Base-by-base conservation (phyloP, 148 eudicot genomes). In the Chenopodium album region DNA sequence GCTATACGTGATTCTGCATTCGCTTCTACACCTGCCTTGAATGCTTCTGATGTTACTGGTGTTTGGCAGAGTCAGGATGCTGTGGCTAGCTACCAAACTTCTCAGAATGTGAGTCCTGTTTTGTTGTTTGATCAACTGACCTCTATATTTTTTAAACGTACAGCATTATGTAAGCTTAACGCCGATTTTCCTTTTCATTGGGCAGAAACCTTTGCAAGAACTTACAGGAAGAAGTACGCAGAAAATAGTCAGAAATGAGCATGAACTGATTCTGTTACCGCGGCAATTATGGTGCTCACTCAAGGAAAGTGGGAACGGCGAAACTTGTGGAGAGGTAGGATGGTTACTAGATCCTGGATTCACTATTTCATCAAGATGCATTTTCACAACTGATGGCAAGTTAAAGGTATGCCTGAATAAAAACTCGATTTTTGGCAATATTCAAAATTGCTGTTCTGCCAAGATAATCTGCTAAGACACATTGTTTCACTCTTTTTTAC, bases 1-100 rank as follows among this genome's bases (percentile, higher is more conserved):
- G 87, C 99, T 22, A 91, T 97, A 59, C 94, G 97, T 7, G 98
- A 94, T 89, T 87, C 98, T 52, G 93, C 90, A 37, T 96, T 96
- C 79, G 99, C 98, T 48, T 83, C 90, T 66, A 91, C 97, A 0
- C 84, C 81, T 60, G 86, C 92, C 7, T 84, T 94, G 82, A 77
- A 89, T 22, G 78, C 81, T 70, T 89, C 91, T 26, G 83, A 91
- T 79, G 85, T 92, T 73, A 50, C 82, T 4, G 97, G 95, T 81
- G 88, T 80, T 82, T 96, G 99, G 99, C 82, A 89, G 82, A 89
- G 97, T 80, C 84, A 78, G 60, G 84, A 76, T 77, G 85, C 90
- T 86, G 76, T 89, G 76, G 89, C 94, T 79, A 68, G 23, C 76
- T 91, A 88, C 77, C 78, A 84, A 48, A 59, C 82, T 79, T 88